Percentiles rank a stretch among this genome's conserved stretches.
phyloP scores from a whole-genome alignment of 1,284 basidiomycete genomes.

The Austroboletus niveus region DNA sequence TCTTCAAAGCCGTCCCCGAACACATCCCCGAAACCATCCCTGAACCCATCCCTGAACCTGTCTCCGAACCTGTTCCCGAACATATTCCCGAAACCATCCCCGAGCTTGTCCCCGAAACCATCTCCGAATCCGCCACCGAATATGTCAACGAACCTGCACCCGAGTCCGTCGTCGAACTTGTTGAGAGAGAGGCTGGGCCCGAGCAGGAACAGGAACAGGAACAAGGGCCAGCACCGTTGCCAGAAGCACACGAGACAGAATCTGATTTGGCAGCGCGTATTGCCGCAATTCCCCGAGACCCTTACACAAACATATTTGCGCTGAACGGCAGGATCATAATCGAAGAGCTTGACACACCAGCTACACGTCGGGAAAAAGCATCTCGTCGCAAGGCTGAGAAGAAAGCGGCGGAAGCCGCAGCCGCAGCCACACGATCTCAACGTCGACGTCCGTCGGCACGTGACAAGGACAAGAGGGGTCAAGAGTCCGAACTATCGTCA shows the following conservation, averaged over 20 bases:
- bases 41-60: background rate
- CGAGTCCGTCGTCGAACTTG: background rate
- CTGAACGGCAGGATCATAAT: slow-evolving; percentile 51
- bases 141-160: background rate
- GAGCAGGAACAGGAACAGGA: background rate
- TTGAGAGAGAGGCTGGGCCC: background rate
- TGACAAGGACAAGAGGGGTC: slow-evolving; percentile 11
- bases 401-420: slow-evolving; percentile 24
- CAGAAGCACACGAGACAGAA: slow-evolving; percentile 5
- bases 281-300: slow-evolving; percentile 29
- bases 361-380: slow-evolving; percentile 56
- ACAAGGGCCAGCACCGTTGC: background rate
- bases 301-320: slow-evolving; percentile 32
- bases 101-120: background rate
- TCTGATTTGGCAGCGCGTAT: slow-evolving; percentile 24
- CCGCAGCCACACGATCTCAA: slow-evolving; percentile 11
- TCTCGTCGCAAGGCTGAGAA: slow-evolving; percentile 46
- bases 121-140: background rate
- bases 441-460: slow-evolving; percentile 1
- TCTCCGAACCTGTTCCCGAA: background rate
- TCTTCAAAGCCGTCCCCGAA: background rate
- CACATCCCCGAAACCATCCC: background rate
- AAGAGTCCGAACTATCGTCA: slow-evolving; percentile 29
- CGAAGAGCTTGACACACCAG: slow-evolving; percentile 68
- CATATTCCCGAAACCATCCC: background rate